Percentiles rank a stretch among this genome's conserved stretches.
Conservation (phyloP, 306 rosid genomes). For the Gastrolobium villosum region DNA sequence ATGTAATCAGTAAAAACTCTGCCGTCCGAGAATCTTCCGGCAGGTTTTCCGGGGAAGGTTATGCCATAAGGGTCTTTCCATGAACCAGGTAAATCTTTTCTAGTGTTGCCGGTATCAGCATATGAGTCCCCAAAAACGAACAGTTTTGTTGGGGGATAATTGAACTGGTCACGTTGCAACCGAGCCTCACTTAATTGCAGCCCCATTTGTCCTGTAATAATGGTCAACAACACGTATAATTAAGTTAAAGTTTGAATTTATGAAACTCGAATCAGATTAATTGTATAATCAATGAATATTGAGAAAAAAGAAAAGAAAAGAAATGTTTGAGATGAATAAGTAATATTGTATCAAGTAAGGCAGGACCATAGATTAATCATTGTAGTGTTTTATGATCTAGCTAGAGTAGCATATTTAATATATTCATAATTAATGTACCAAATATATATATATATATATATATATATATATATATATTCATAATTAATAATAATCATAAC, state of each 20-base stretch:
- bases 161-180: background rate
- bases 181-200: conserved; percentile 38
- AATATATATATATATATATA: too few species aligned
- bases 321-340: too few species aligned
- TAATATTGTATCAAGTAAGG: too few species aligned
- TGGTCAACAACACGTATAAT: background rate
- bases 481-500: background rate
- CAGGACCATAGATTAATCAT: too few species aligned
- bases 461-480: too few species aligned
- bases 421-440: too few species aligned
- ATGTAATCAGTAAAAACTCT: conserved; percentile 45
- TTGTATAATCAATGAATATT: too few species aligned
- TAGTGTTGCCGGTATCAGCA: conserved; percentile 39
- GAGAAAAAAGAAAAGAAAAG: too few species aligned
- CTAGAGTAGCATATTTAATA: too few species aligned
- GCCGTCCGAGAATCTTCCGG: conserved; percentile 47
- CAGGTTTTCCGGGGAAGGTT: conserved; percentile 40
- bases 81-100: background rate
- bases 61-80: conserved; percentile 47
- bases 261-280: too few species aligned
- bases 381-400: too few species aligned
- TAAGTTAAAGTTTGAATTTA: too few species aligned
- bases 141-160: conserved; percentile 9
- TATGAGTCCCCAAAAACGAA: conserved; percentile 51
- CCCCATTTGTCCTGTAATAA: conserved; percentile 26